Percentiles rank a stretch among this genome's conserved stretches.
Conservation (phyloP, 345 rosid genomes). For the Hypericum perforatum region DNA sequence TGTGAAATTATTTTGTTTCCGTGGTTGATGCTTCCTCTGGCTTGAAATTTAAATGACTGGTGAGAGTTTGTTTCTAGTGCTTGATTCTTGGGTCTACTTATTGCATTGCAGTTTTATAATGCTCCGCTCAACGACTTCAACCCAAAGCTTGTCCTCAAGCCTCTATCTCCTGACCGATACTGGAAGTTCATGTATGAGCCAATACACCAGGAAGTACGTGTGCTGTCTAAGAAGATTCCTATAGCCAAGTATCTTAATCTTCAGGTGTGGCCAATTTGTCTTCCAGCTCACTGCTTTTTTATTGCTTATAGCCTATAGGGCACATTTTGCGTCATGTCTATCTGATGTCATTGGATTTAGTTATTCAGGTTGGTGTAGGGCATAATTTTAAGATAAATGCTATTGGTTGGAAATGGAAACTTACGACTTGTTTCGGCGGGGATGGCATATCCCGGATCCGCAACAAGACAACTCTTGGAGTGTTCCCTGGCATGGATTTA, state of each 20-base stretch:
- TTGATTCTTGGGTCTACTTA: not conserved
- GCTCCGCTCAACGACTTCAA: conserved; percentile 76
- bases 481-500: conserved; percentile 73
- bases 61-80: too few species aligned
- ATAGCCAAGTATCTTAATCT: conserved; percentile 68
- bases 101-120: conserved; percentile 55
- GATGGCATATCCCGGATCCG: conserved; percentile 70
- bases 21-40: too few species aligned
- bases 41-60: too few species aligned
- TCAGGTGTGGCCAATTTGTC: conserved; percentile 40
- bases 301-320: not conserved
- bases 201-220: conserved; percentile 48
- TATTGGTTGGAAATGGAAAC: conserved; percentile 87
- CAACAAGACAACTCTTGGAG: conserved; percentile 71
- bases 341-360: not conserved
- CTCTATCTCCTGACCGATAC: conserved; percentile 51
- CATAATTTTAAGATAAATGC: conserved; percentile 73
- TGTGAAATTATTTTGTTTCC: too few species aligned
- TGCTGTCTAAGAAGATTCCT: conserved; percentile 78
- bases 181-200: conserved; percentile 88
- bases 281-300: not conserved
- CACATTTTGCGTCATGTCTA: not conserved
- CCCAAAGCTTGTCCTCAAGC: conserved; percentile 77
- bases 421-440: conserved; percentile 77
- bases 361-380: conserved; percentile 64